A percentile compares a stretch with the other conserved stretches of the same genome.
phyloP scores from a whole-genome alignment of 2,329 filamentous ascomycete species.

The Lojkania enalia region DNA sequence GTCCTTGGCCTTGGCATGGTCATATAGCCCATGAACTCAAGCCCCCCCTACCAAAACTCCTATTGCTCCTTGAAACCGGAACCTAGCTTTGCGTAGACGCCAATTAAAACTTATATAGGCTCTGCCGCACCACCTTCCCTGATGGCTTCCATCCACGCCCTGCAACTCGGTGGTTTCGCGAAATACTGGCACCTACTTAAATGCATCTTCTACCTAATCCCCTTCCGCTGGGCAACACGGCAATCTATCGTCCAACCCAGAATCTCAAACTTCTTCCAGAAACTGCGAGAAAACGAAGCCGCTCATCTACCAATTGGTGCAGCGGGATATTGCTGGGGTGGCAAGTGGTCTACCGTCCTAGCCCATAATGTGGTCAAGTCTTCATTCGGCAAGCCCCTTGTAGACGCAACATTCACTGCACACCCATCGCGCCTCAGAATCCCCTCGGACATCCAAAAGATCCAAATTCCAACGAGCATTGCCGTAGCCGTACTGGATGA shows the following conservation, averaged over 20 bases:
- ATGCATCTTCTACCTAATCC: slow-evolving; percentile 6
- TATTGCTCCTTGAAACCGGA: too few relatives aligned
- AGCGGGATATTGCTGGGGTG: slow-evolving; percentile 45
- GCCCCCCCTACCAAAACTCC: not conserved
- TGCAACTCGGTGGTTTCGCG: slow-evolving; percentile 3
- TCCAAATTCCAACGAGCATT: slow-evolving; percentile 38
- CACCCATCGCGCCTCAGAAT: slow-evolving; percentile 41
- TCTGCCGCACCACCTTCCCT: slow-evolving; percentile 7
- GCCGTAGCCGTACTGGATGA: slow-evolving; percentile 35
- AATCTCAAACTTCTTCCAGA: slow-evolving; percentile 11
- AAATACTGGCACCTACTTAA: slow-evolving; percentile 8
- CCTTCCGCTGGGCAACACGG: slow-evolving; percentile 1
- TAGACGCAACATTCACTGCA: slow-evolving; percentile 41
- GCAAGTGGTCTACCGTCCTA: slow-evolving; percentile 37
- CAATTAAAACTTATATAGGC: not conserved
- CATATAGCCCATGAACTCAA: too few relatives aligned
- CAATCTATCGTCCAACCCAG: slow-evolving; percentile 2
- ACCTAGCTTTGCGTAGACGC: not conserved
- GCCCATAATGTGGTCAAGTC: slow-evolving; percentile 32
- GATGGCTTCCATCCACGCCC: slow-evolving; percentile 6
- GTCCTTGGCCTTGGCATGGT: too few relatives aligned
- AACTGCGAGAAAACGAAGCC: slow-evolving; percentile 8
- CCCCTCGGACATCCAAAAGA: slow-evolving; percentile 39
- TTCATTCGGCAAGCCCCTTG: slow-evolving; percentile 31
- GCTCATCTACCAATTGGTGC: slow-evolving; percentile 26